These are phyloP conservation scores for Teratosphaeria destructans DNA, from an alignment of 2,329 filamentous ascomycete species.

Conservation along the genomic window DNA sequence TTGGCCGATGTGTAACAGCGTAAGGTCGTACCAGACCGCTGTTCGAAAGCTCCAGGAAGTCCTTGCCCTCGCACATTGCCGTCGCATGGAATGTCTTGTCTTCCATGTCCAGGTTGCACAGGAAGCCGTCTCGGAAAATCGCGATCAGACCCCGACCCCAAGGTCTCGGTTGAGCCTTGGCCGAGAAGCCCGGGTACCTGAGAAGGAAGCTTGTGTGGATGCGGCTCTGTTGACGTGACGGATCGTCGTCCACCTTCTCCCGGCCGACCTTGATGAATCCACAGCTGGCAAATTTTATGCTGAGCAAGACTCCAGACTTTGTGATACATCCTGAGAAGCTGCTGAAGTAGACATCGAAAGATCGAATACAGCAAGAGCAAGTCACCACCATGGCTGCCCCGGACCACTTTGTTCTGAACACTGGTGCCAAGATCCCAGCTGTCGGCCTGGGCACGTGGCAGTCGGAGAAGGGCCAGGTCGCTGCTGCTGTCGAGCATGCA, in stretches of 20 bases:
- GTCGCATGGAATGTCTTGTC: background rate
- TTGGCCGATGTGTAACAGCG: too few relatives aligned
- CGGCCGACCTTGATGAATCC: conserved; percentile 17
- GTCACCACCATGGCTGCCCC: conserved; percentile 12
- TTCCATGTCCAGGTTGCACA: background rate
- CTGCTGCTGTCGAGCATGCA: conserved; percentile 37
- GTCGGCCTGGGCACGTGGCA: conserved; percentile 32
- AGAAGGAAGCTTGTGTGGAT: background rate
- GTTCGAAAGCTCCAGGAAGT: background rate
- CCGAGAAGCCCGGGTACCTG: background rate
- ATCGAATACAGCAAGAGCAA: conserved; percentile 9
- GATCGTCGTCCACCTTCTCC: background rate
- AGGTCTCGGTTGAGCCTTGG: background rate
- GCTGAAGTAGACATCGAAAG: conserved; percentile 11
- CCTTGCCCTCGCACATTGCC: background rate
- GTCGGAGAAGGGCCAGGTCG: conserved; percentile 35
- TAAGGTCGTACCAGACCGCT: too few relatives aligned
- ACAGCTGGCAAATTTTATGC: conserved; percentile 21
- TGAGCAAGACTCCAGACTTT: conserved; percentile 18
- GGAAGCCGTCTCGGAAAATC: background rate
- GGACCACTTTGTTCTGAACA: conserved; percentile 26
- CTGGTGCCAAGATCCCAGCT: conserved; percentile 28
- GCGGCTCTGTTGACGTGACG: background rate
- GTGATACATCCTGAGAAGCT: conserved; percentile 17
- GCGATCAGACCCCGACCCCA: background rate